Conservation (phyloP, 78 protist species). For the Dictyostelium intermedium region DNA sequence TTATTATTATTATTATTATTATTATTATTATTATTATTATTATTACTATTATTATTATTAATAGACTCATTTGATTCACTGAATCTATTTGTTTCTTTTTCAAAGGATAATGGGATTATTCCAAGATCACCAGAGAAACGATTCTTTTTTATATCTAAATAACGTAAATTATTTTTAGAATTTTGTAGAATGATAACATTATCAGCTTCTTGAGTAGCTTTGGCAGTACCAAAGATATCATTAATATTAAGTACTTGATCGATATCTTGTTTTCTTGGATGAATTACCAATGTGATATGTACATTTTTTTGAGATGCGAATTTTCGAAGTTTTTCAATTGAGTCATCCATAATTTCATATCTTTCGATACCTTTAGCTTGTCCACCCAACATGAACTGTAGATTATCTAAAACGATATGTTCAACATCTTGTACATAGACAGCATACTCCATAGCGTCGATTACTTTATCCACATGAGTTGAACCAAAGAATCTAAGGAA, state of each 20-base stretch:
- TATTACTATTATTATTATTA: background rate
- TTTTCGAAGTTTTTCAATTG: constrained; percentile 79
- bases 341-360: constrained; percentile 79
- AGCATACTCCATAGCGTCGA: constrained; percentile 91
- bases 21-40: background rate
- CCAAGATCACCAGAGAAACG: constrained; percentile 89
- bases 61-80: background rate
- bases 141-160: constrained; percentile 87
- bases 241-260: constrained; percentile 6
- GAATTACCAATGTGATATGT: constrained; percentile 89
- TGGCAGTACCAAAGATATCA: constrained; percentile 92
- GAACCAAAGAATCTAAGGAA: constrained; percentile 86
- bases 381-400: constrained; percentile 86
- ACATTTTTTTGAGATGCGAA: constrained; percentile 91
- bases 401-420: constrained; percentile 89
- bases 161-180: constrained; percentile 3
- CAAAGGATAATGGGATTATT: constrained; percentile 76
- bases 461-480: constrained; percentile 81
- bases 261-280: constrained; percentile 88
- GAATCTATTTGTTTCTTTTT: constrained; percentile 65
- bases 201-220: constrained; percentile 95
- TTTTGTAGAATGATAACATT: constrained; percentile 90
- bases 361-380: constrained; percentile 59
- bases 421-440: constrained; percentile 88
- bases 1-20: background rate